Evolutionary conservation across 768 basidiomycete species (phyloP).

Genomic region (Amanita molliuscula): DNA sequence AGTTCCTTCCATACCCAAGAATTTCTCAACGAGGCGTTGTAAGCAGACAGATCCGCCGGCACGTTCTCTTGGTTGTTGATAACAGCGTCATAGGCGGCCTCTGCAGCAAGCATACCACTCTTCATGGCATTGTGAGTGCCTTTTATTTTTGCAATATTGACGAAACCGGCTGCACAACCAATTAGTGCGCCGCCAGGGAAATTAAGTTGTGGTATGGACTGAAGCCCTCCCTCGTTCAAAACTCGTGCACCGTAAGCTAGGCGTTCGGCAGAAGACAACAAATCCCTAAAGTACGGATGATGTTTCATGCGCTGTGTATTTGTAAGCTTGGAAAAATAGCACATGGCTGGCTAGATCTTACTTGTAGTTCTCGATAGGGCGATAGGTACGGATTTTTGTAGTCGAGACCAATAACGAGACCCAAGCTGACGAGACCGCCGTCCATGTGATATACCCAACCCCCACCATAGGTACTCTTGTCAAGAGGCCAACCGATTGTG

Average conservation of each 20-base stretch:
- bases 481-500: constrained; percentile 90
- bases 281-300: constrained; percentile 81
- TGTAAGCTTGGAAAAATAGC: background rate
- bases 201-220: constrained; percentile 73
- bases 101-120: constrained; percentile 94
- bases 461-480: constrained; percentile 79
- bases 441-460: constrained; percentile 96
- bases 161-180: constrained; percentile 92
- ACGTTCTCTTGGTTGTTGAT: constrained; percentile 10
- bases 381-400: constrained; percentile 90
- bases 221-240: constrained; percentile 89
- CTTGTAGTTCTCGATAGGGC: constrained; percentile 91
- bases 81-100: constrained; percentile 67
- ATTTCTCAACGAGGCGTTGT: constrained; percentile 55
- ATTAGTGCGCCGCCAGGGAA: constrained; percentile 95
- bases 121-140: constrained; percentile 99
- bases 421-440: constrained; percentile 80
- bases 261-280: constrained; percentile 64
- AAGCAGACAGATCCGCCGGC: constrained; percentile 56
- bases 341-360: constrained; percentile 19
- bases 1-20: constrained; percentile 87
- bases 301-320: constrained; percentile 70
- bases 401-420: constrained; percentile 88
- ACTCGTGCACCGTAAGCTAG: constrained; percentile 87
- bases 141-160: constrained; percentile 97